Evolutionary conservation across 2,329 filamentous ascomycete genomes (phyloP).

Genomic region (Verticillium zaregamsianum): DNA sequence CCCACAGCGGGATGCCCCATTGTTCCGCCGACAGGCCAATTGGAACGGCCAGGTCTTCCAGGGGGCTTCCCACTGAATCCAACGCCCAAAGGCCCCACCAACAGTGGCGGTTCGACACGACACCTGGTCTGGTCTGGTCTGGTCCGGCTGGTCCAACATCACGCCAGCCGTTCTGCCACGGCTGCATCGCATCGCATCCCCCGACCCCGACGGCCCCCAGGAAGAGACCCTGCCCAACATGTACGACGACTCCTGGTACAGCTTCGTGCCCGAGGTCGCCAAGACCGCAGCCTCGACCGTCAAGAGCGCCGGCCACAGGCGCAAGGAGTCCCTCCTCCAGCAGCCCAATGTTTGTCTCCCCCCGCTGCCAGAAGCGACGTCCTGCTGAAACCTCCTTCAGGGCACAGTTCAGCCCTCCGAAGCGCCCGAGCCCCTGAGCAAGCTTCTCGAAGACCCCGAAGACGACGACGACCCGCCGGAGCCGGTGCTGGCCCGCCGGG

Average conservation of each 20-base stretch:
- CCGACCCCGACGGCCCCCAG: no score
- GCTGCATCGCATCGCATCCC: slow-evolving; percentile 1
- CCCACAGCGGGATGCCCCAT: slow-evolving; percentile 1
- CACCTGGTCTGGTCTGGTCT: neutral
- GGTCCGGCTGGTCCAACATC: neutral
- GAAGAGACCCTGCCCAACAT: slow-evolving; percentile 36
- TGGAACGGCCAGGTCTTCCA: neutral
- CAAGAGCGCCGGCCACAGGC: slow-evolving; percentile 51
- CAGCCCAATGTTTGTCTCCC: slow-evolving; percentile 52
- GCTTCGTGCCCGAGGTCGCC: slow-evolving; percentile 61
- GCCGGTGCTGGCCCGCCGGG: slow-evolving; percentile 60
- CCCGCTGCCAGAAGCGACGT: neutral
- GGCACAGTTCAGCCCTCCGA: slow-evolving; percentile 48
- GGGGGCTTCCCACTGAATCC: neutral
- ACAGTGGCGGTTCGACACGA: neutral
- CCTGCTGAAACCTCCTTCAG: slow-evolving; percentile 28
- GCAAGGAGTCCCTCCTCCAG: slow-evolving; percentile 66
- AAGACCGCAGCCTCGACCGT: slow-evolving; percentile 41
- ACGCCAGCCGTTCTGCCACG: neutral
- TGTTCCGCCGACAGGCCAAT: neutral
- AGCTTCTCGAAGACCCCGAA: slow-evolving; percentile 54
- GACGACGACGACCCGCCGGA: slow-evolving; percentile 58
- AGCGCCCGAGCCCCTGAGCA: slow-evolving; percentile 50
- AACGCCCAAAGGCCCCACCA: neutral
- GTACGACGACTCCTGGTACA: slow-evolving; percentile 86